Conservation (phyloP, 1,284 basidiomycete species). For the Leccinum subspadiceum region DNA sequence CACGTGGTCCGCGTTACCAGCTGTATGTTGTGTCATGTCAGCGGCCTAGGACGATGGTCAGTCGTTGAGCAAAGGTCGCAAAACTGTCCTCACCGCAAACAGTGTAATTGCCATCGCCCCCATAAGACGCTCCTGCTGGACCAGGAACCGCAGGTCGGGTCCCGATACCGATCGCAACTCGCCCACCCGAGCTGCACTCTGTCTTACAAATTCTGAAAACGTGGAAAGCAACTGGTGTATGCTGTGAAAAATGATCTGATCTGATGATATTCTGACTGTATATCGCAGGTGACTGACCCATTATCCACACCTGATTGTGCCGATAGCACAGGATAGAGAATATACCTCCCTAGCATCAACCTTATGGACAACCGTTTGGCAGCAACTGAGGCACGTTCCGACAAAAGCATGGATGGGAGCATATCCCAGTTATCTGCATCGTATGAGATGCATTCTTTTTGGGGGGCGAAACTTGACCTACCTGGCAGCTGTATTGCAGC, state of each 20-base stretch:
- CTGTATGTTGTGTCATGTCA: constrained; percentile 13
- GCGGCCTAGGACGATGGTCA: constrained; percentile 18
- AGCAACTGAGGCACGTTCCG: constrained; percentile 52
- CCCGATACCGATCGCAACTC: constrained; percentile 8
- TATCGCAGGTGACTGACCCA: constrained; percentile 19
- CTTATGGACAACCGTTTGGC: constrained; percentile 54
- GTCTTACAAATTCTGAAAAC: constrained; percentile 25
- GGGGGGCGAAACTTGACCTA: constrained; percentile 25
- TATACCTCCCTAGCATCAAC: constrained; percentile 52
- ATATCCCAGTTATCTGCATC: constrained; percentile 46
- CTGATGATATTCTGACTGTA: not conserved
- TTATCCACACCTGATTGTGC: constrained; percentile 13
- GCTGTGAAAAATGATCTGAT: constrained; percentile 14
- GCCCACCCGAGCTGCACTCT: constrained; percentile 15
- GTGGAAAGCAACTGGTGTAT: constrained; percentile 16
- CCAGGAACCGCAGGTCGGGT: constrained; percentile 8
- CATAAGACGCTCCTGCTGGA: constrained; percentile 41
- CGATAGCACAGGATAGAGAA: constrained; percentile 42
- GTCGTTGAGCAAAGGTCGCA: not conserved
- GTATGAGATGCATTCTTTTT: constrained; percentile 6
- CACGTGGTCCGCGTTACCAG: not conserved
- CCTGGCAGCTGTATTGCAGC: constrained; percentile 67
- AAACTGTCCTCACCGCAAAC: constrained; percentile 44
- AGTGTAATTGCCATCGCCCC: constrained; percentile 55
- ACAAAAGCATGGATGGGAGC: constrained; percentile 45